Percentiles rank a stretch among this genome's conserved stretches.
phyloP scores from a whole-genome alignment of 169 alveolate species.

The Plasmodium knowlesi region DNA sequence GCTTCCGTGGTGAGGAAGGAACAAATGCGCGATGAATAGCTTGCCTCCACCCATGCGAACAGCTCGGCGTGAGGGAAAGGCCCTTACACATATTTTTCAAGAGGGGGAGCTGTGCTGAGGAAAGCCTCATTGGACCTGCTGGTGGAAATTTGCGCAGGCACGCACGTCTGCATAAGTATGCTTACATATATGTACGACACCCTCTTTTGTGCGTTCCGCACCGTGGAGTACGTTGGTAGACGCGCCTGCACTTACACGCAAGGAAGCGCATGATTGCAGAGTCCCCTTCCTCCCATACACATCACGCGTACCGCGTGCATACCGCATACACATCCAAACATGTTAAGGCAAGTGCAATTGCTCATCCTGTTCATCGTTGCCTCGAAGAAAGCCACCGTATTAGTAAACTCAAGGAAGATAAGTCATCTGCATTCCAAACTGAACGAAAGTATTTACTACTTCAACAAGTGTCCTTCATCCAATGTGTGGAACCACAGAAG shows the following conservation, averaged over 20 bases:
- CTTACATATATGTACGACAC: not conserved
- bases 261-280: not conserved
- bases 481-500: not conserved
- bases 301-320: not conserved
- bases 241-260: not conserved
- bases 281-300: not conserved
- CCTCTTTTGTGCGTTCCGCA: not conserved
- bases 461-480: not conserved
- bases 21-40: not conserved
- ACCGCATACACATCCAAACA: not conserved
- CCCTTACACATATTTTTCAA: not conserved
- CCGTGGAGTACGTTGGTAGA: not conserved
- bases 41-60: not conserved
- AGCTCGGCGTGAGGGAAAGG: not conserved
- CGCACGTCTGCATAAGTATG: not conserved
- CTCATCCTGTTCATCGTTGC: not conserved
- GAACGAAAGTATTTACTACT: not conserved
- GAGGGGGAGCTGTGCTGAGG: not conserved
- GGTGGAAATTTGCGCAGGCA: not conserved
- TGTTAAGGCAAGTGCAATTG: slow-evolving; percentile 4
- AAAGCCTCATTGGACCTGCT: not conserved
- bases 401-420: not conserved
- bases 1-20: not conserved
- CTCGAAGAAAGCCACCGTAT: not conserved
- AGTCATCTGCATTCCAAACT: not conserved